Evolutionary conservation across 2,329 filamentous ascomycete genomes (phyloP).

Genomic region (Aspergillus sp.): DNA sequence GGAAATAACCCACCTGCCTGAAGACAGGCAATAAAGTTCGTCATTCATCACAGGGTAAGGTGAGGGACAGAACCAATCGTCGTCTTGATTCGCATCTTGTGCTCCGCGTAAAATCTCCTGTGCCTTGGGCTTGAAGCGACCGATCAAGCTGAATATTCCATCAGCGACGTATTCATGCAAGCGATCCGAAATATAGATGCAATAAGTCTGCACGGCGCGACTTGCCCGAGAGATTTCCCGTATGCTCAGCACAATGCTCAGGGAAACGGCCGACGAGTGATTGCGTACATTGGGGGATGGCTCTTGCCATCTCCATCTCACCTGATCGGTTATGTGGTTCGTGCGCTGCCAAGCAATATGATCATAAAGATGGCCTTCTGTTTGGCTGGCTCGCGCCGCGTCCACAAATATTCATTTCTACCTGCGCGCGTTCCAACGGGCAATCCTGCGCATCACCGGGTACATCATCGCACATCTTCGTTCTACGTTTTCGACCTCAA

Average conservation of each 20-base stretch:
- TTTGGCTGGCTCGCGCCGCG: background rate
- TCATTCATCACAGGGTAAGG: slow-evolving; percentile 1
- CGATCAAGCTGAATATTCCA: too few species aligned
- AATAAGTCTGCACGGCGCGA: background rate
- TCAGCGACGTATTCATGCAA: slow-evolving; percentile 3
- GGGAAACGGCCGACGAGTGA: background rate
- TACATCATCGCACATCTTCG: too few species aligned
- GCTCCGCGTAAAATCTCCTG: background rate
- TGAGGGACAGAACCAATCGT: slow-evolving; percentile 1
- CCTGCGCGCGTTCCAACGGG: too few species aligned
- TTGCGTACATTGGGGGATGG: too few species aligned
- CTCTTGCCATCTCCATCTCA: too few species aligned
- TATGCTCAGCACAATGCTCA: background rate
- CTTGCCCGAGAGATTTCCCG: background rate
- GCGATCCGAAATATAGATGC: slow-evolving; percentile 2
- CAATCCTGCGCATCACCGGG: too few species aligned
- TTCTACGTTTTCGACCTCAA: too few species aligned
- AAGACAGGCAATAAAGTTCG: background rate
- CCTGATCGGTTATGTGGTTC: slow-evolving; percentile 1
- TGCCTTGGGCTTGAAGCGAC: slow-evolving; percentile 1
- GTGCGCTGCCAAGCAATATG: slow-evolving; percentile 2
- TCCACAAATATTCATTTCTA: too few species aligned
- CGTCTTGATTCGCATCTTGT: background rate
- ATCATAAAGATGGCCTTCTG: background rate
- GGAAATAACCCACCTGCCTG: background rate